Conservation (phyloP, 345 rosid genomes). For the Schrenkiella parvula region DNA sequence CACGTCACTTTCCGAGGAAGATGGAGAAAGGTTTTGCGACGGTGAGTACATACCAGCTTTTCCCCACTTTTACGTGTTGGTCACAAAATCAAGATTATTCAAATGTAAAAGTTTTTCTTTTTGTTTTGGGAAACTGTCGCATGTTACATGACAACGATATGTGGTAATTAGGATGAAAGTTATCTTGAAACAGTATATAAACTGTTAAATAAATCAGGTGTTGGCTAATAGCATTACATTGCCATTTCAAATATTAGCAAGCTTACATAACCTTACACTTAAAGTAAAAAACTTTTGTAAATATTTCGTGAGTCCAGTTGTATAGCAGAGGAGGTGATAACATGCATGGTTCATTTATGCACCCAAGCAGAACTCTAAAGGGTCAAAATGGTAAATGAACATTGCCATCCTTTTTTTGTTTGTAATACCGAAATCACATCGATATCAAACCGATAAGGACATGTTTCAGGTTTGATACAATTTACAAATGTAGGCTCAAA, state of each 20-base stretch:
- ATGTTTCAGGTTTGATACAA: constrained; percentile 17
- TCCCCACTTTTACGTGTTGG: constrained; percentile 21
- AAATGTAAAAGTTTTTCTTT: neutral
- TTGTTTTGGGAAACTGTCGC: neutral
- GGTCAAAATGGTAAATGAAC: constrained; percentile 4
- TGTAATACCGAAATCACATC: constrained; percentile 19
- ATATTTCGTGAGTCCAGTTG: no score
- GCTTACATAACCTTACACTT: no score
- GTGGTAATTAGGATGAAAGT: no score
- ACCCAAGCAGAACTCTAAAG: no score
- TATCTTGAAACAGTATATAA: no score
- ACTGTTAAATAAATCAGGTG: no score
- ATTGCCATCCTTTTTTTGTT: neutral
- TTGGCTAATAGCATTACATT: no score
- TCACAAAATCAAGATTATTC: neutral
- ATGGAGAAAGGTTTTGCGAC: constrained; percentile 39
- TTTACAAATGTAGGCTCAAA: constrained; percentile 9
- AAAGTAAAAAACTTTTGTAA: no score
- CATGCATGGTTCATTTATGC: no score
- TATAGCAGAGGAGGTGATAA: no score
- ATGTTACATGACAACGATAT: neutral
- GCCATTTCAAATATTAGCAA: no score
- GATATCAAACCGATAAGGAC: constrained; percentile 13
- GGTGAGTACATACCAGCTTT: constrained; percentile 38
- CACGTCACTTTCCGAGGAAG: constrained; percentile 51